A percentile compares a stretch with the other conserved stretches of the same genome.
phyloP scores from a whole-genome alignment of 1,284 basidiomycete species.

The Cystobasidium slooffiae region DNA sequence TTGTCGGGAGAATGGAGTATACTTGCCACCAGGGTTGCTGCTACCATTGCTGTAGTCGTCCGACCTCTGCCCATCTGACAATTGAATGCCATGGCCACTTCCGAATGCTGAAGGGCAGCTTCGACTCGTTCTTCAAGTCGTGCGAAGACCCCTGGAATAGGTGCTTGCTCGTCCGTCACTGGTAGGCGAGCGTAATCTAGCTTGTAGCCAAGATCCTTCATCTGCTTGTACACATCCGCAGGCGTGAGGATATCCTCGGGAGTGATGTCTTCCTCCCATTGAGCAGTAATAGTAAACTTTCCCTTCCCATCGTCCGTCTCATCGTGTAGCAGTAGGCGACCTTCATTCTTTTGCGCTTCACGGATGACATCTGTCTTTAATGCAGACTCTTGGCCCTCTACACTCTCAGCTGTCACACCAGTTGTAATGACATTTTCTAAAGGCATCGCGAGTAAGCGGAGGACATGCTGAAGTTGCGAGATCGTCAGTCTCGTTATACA shows the following conservation, averaged over 20 bases:
- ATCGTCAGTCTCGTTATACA: background rate
- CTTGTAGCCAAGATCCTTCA: slow-evolving; percentile 78
- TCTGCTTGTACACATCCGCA: slow-evolving; percentile 75
- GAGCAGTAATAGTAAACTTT: slow-evolving; percentile 65
- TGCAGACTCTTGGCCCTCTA: slow-evolving; percentile 88
- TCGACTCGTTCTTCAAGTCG: slow-evolving; percentile 76
- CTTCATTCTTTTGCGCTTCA: slow-evolving; percentile 74
- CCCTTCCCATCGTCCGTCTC: slow-evolving; percentile 93
- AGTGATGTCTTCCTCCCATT: slow-evolving; percentile 50
- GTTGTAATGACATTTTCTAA: slow-evolving; percentile 75
- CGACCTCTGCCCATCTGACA: slow-evolving; percentile 63
- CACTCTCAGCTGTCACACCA: slow-evolving; percentile 87
- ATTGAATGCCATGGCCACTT: slow-evolving; percentile 53
- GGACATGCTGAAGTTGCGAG: slow-evolving; percentile 59
- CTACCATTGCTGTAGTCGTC: slow-evolving; percentile 89
- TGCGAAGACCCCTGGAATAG: slow-evolving; percentile 79
- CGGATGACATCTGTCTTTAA: slow-evolving; percentile 88
- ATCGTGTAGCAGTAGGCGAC: slow-evolving; percentile 85
- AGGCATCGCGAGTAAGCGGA: slow-evolving; percentile 86
- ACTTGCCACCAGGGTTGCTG: slow-evolving; percentile 82
- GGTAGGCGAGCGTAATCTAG: slow-evolving; percentile 85
- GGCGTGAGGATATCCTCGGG: slow-evolving; percentile 86
- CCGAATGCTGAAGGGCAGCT: slow-evolving; percentile 68
- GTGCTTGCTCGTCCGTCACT: slow-evolving; percentile 94
- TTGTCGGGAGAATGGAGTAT: slow-evolving; percentile 58